Conservation (phyloP, 768 basidiomycete species). For the Neoboletus magnificus region DNA sequence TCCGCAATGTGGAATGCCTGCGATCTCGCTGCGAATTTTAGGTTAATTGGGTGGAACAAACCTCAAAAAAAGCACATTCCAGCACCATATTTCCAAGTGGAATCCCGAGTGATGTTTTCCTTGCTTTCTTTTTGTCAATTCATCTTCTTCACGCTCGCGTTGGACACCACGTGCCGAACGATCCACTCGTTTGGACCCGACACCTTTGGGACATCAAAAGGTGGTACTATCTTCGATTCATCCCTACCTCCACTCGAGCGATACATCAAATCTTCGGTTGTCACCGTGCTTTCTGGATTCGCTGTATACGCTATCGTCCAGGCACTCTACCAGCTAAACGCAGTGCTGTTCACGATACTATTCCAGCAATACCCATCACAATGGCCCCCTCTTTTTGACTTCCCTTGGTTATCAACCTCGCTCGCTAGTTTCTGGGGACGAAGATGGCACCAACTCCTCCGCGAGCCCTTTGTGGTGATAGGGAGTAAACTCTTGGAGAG, state of each 20-base stretch:
- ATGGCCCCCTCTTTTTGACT: slow-evolving; percentile 63
- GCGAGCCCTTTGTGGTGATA: slow-evolving; percentile 50
- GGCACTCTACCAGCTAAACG: slow-evolving; percentile 37
- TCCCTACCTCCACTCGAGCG: slow-evolving; percentile 31
- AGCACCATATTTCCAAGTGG: slow-evolving; percentile 9
- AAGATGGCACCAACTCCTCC: slow-evolving; percentile 68
- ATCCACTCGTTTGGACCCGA: slow-evolving; percentile 34
- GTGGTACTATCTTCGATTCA: slow-evolving; percentile 38
- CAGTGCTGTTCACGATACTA: slow-evolving; percentile 43
- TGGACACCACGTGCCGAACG: slow-evolving; percentile 1
- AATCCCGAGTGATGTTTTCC: slow-evolving; percentile 19
- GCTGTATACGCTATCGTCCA: slow-evolving; percentile 46
- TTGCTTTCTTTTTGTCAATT: slow-evolving; percentile 14
- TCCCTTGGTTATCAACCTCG: slow-evolving; percentile 56
- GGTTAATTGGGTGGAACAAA: slow-evolving; percentile 29
- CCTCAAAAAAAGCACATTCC: slow-evolving; percentile 12
- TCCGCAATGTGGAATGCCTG: slow-evolving; percentile 28
- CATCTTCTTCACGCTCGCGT: neutral
- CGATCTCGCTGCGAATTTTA: slow-evolving; percentile 24
- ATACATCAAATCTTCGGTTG: slow-evolving; percentile 41
- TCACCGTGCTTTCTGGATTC: slow-evolving; percentile 44
- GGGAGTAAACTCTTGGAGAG: slow-evolving; percentile 43
- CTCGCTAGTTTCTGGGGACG: slow-evolving; percentile 59
- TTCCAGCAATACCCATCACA: slow-evolving; percentile 47
- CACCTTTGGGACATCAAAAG: slow-evolving; percentile 34